phyloP scores from a whole-genome alignment of 768 basidiomycete genomes.

The Dioszegia hungarica region DNA sequence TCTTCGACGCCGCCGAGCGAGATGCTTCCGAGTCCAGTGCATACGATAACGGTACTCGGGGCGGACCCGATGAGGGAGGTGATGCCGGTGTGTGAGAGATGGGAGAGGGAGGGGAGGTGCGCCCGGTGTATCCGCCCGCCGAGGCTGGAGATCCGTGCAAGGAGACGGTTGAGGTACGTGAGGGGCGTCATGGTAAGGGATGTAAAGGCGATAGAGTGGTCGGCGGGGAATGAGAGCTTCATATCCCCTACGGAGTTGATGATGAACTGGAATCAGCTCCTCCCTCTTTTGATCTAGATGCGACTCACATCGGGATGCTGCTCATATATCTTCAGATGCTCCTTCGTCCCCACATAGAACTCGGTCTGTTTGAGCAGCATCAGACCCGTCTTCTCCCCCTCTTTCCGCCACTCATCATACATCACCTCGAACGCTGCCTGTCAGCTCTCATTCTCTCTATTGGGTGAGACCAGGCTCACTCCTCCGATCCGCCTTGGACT shows the following conservation, averaged over 20 bases:
- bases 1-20: slow-evolving; percentile 43
- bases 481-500: slow-evolving; percentile 35
- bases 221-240: slow-evolving; percentile 2
- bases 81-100: slow-evolving; percentile 14
- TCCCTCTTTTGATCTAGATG: background rate
- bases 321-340: slow-evolving; percentile 44
- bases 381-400: slow-evolving; percentile 29
- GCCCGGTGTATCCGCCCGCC: slow-evolving; percentile 30
- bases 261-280: slow-evolving; percentile 11
- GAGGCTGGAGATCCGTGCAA: slow-evolving; percentile 11
- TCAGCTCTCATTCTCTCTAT: background rate
- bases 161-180: slow-evolving; percentile 40
- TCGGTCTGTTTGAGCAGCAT: slow-evolving; percentile 48
- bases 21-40: slow-evolving; percentile 45
- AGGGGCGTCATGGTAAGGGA: slow-evolving; percentile 49
- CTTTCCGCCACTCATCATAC: slow-evolving; percentile 30
- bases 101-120: slow-evolving; percentile 27
- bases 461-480: slow-evolving; percentile 26
- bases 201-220: slow-evolving; percentile 45
- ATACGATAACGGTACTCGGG: slow-evolving; percentile 33
- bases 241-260: background rate
- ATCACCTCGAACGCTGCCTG: slow-evolving; percentile 40
- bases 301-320: slow-evolving; percentile 44
- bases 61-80: slow-evolving; percentile 18
- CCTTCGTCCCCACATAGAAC: slow-evolving; percentile 35